Conservation (phyloP, 1,284 basidiomycete genomes). For the Cerioporus squamosus region DNA sequence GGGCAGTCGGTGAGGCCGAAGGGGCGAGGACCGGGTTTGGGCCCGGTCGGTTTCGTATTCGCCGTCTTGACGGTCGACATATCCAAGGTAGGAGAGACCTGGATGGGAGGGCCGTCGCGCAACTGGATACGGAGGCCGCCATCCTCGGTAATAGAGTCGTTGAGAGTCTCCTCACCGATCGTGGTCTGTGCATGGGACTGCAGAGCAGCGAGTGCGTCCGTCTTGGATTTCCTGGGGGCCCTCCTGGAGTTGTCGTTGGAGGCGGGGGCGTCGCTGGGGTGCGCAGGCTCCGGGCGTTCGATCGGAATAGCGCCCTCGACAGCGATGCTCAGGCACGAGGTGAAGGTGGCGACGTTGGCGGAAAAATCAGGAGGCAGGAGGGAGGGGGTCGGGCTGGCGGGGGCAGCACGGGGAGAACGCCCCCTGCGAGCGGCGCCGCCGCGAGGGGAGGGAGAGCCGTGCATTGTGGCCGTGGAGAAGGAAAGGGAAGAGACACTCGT, state of each 20-base stretch:
- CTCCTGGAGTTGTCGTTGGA: conserved; percentile 51
- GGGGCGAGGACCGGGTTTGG: conserved; percentile 54
- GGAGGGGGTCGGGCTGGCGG: conserved; percentile 43
- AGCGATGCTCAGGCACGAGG: conserved; percentile 68
- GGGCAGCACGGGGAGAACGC: conserved; percentile 50
- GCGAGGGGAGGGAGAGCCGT: conserved; percentile 41
- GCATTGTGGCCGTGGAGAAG: conserved; percentile 33
- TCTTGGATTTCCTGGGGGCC: conserved; percentile 86
- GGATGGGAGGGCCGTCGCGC: conserved; percentile 57
- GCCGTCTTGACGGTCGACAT: conserved; percentile 71
- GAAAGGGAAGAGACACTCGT: conserved; percentile 25
- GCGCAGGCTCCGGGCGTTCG: conserved; percentile 33
- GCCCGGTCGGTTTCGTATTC: conserved; percentile 48
- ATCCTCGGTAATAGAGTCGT: conserved; percentile 29
- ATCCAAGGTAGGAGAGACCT: conserved; percentile 64
- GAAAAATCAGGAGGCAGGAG: conserved; percentile 42
- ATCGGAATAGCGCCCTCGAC: conserved; percentile 68
- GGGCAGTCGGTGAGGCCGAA: conserved; percentile 94
- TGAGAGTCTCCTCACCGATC: conserved; percentile 49
- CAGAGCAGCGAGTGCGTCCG: conserved; percentile 77
- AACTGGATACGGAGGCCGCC: conserved; percentile 32
- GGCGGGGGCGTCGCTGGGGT: conserved; percentile 23
- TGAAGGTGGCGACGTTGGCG: conserved; percentile 53
- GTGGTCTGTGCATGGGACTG: conserved; percentile 66
- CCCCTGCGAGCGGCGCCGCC: conserved; percentile 61